Conservation (phyloP, 1,139 yeast species). For the Blastobotrys ciferrii region DNA sequence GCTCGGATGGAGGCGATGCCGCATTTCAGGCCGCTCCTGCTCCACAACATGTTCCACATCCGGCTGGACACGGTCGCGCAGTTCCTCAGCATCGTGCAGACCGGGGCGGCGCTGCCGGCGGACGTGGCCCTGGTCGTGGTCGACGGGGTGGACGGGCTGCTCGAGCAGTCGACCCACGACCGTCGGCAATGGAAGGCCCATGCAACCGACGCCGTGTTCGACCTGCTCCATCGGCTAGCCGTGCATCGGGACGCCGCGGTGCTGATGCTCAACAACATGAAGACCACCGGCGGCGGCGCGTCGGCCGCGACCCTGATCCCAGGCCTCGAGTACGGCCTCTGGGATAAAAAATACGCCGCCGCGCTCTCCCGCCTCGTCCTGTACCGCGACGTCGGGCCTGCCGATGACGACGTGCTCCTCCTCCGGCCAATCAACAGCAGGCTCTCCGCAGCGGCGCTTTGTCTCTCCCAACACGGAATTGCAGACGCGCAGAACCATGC, state of each 20-base stretch:
- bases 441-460: not conserved
- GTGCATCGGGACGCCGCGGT: conserved; percentile 13
- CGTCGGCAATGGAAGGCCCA: not conserved
- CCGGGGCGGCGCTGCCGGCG: conserved; percentile 9
- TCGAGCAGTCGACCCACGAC: not conserved
- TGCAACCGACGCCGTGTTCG: conserved; percentile 7
- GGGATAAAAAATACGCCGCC: conserved; percentile 18
- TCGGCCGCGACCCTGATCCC: conserved; percentile 17
- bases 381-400: conserved; percentile 15
- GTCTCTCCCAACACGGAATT: not conserved
- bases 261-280: conserved; percentile 17
- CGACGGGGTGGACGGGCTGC: conserved; percentile 12
- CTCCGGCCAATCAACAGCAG: not conserved
- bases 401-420: not conserved
- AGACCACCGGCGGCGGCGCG: conserved; percentile 11
- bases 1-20: conserved; percentile 13
- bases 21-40: conserved; percentile 10
- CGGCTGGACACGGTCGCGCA: conserved; percentile 15
- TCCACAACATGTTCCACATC: conserved; percentile 15
- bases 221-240: conserved; percentile 9
- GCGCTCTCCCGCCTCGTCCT: conserved; percentile 16
- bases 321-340: conserved; percentile 21
- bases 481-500: too few species aligned
- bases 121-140: conserved; percentile 12
- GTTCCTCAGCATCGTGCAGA: conserved; percentile 15